Conservation (phyloP, 768 basidiomycete genomes). For the Saitozyma podzolica region DNA sequence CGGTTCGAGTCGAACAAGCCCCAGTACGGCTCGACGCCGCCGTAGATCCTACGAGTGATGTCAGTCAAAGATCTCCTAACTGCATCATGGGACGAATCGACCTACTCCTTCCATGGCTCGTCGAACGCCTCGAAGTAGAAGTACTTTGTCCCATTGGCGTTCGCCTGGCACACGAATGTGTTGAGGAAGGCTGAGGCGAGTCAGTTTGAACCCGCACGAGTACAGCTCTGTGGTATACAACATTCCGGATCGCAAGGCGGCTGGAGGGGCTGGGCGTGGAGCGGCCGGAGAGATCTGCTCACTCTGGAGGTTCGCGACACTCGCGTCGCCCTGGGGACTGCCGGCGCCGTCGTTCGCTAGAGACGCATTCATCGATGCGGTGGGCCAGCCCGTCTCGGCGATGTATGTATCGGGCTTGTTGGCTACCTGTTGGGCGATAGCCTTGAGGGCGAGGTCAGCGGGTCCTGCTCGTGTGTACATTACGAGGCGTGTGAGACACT, state of each 20-base stretch:
- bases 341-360: constrained; percentile 69
- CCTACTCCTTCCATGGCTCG: constrained; percentile 74
- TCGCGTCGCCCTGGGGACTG: constrained; percentile 58
- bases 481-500: constrained; percentile 4
- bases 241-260: not conserved
- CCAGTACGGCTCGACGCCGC: constrained; percentile 77
- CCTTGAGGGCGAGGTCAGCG: constrained; percentile 6
- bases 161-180: constrained; percentile 83
- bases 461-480: constrained; percentile 7
- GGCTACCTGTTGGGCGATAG: constrained; percentile 59
- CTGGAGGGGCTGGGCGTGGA: not conserved
- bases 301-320: constrained; percentile 58
- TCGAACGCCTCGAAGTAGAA: constrained; percentile 78
- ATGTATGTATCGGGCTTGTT: constrained; percentile 84
- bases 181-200: constrained; percentile 64
- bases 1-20: constrained; percentile 64
- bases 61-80: not conserved
- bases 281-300: constrained; percentile 8
- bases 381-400: constrained; percentile 74
- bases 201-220: not conserved
- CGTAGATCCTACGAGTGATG: constrained; percentile 60
- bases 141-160: constrained; percentile 74
- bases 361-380: constrained; percentile 38
- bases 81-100: constrained; percentile 4
- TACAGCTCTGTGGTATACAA: too few species aligned